Conservation (phyloP, 2,329 filamentous ascomycete genomes). For the Conoideocrella luteorostrata region DNA sequence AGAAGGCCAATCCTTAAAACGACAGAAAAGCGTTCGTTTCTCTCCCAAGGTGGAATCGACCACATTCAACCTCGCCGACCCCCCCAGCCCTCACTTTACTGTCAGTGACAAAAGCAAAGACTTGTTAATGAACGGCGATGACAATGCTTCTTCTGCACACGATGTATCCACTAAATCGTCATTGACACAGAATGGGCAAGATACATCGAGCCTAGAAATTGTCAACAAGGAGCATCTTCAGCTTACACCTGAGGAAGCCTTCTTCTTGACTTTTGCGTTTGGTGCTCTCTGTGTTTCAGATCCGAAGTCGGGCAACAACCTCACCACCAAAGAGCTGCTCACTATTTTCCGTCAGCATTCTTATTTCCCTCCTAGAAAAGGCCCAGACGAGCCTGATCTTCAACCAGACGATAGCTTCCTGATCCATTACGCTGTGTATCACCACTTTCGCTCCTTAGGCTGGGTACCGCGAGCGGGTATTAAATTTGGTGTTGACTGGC, state of each 20-base stretch:
- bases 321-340: conserved; percentile 54
- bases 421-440: conserved; percentile 81
- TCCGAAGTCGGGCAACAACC: conserved; percentile 33
- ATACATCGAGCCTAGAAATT: conserved; percentile 17
- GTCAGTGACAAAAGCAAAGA: conserved; percentile 14
- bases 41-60: conserved; percentile 61
- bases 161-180: neutral
- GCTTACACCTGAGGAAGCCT: conserved; percentile 80
- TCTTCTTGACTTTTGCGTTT: conserved; percentile 79
- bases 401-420: conserved; percentile 78
- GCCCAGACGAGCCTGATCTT: conserved; percentile 33
- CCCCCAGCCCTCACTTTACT: conserved; percentile 39
- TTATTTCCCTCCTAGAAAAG: conserved; percentile 54
- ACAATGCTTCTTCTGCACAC: neutral
- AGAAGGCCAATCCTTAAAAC: conserved; percentile 26
- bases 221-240: conserved; percentile 77
- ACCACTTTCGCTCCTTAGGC: conserved; percentile 90
- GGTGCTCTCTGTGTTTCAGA: conserved; percentile 63
- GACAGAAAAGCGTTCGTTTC: conserved; percentile 63
- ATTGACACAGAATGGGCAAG: neutral
- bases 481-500: conserved; percentile 90
- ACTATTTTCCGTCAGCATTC: conserved; percentile 62
- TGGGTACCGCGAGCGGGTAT: conserved; percentile 91
- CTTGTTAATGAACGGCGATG: neutral
- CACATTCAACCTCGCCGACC: conserved; percentile 48